Base-by-base conservation (phyloP, 2,329 filamentous ascomycete species). In the Colletotrichum neosansevieriae region DNA sequence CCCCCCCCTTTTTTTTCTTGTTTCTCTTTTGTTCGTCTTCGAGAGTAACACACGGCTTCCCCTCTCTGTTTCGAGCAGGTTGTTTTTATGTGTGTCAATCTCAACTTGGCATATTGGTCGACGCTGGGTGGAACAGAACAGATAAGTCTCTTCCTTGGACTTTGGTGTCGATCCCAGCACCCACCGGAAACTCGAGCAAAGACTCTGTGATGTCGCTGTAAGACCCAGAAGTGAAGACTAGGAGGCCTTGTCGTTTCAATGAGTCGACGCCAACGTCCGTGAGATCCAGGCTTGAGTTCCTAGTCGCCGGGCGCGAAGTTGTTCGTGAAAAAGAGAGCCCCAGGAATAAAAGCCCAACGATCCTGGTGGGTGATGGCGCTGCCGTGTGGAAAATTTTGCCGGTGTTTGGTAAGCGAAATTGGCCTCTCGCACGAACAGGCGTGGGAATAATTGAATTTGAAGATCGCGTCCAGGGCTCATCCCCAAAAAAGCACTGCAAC, bases 361-460 rank as follows among this genome's bases (percentile, higher is more conserved):
- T 59, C 66, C 66, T 56, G 38, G 61, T 54, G 49, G 40, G 34
- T 19, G 47, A n/a, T 34, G 38, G 49, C 60, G 60, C 65, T 64
- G 54, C 62, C 61, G 61, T 69, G 54, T 67, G 63, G 32, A 36
- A 62, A 62, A 69, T 53, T 57, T 63, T 63, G 45, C 56, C 67
- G 15, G 63, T 47, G 44, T 45, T 44, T 32, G 42, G 67, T 63
- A 69, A 69, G 63, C 67, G 67, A 69, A 53, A 69, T 69, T 69
- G 50, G 57, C 32, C 21, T 29, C 45, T 67, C 57, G 58, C 67
- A 63, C 63, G 67, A 53, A 51, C 63, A 51, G 64, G 51, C 44
- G 51, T 58, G 44, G 38, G 51, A 47, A 67, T 66, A 45, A 45
- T 50, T 44, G 49, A 45, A 49, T 58, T 67, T 67, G 63, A 36